Base-by-base conservation (phyloP, 495 filamentous ascomycete genomes). In the Amphirosellinia nigrospora region DNA sequence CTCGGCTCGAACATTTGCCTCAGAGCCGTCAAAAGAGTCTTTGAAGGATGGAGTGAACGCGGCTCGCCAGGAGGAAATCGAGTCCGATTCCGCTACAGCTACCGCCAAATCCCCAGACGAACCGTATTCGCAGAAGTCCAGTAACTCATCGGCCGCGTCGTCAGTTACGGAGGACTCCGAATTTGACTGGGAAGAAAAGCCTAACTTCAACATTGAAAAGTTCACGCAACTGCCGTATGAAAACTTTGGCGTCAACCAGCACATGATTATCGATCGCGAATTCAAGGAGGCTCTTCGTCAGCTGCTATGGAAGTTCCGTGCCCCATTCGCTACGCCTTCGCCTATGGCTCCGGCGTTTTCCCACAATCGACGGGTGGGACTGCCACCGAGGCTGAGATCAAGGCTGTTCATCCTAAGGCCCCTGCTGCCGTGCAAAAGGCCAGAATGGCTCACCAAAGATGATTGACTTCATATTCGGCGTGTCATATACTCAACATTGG, bases 381-480 rank as follows among this genome's bases (percentile, higher is more conserved):
- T 19, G 80, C 85, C 4, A 78, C 82, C 3, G 81, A 87, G 23
- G 87, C 79, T 30, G 84, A 86, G 71, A 82, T 86, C n/a, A 82
- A 83, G 41, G 83, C 83, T 23, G 84, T 91, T 32, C 94, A 97
- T 73, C 89, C 93, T 3, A 89, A 93, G 63, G 88, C 93, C 2
- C 93, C 92, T 23, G 79, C 86, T 30, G 93, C 93, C 13, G 91
- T 97, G 41, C 82, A 89, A 61, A 90, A 91, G 43, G 91, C 92
- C 94, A 98, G 77, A 89, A 92, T 74, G 92, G 92, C 46, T 90
- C 89, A 1, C 92, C 91, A 10, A 98, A 98, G 80, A 96, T 98
- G 92, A 97, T 99, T 72, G 96, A 99, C 79, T 96, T 98, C 75
- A 96, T 99, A 66, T 97, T 98, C 73, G 96, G 96, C 39, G 95